Base-by-base conservation (phyloP, 1,139 yeast species). In the Yamadazyma mexicana region DNA sequence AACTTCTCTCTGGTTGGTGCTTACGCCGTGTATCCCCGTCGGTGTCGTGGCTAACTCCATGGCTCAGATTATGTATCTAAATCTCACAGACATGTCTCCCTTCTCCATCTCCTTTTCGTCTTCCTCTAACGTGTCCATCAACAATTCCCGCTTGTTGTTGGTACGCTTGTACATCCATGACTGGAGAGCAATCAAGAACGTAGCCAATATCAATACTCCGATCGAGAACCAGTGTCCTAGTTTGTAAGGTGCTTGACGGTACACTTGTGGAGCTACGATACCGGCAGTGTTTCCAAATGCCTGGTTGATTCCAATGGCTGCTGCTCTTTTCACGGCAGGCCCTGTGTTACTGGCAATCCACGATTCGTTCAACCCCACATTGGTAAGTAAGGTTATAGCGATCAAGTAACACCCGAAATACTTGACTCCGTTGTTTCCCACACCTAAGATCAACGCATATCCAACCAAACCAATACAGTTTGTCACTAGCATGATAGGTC, bases 371-470 rank as follows among this genome's bases (percentile, higher is more conserved):
- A 70, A 46, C 1, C 73, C 72, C 3, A 74, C 69, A 35, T 65
- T 61, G 27, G 66, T 62, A 47, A 66, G 72, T 30, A 73, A 48
- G 3, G 69, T 55, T 31, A 65, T 47, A 8, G 69, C 68, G 38
- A 73, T 56, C 33, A 75, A 56, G 55, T 63, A 75, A 40, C 73
- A 66, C 2, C 75, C 79, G 43, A 75, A 74, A 47, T 72, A 75
- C 45, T 74, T 63, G 5, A 67, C 77, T 11, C 64, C 66, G 35
- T 53, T 49, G 26, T 51, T 57, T 11, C 44, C 38, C 14, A 46
- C 49, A 2, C 59, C 49, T 8, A 73, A 46, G 17, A 74, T 55
- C 26, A 73, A 56, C 6, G 65, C 54, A 42, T 71, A 62, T 2
- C 81, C 80, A 25, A 44, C 53, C 6, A 67, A 52, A 4, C 68